These are phyloP conservation scores for Tulasnella calospora DNA, from an alignment of 768 basidiomycete species.

Conservation along the genomic window DNA sequence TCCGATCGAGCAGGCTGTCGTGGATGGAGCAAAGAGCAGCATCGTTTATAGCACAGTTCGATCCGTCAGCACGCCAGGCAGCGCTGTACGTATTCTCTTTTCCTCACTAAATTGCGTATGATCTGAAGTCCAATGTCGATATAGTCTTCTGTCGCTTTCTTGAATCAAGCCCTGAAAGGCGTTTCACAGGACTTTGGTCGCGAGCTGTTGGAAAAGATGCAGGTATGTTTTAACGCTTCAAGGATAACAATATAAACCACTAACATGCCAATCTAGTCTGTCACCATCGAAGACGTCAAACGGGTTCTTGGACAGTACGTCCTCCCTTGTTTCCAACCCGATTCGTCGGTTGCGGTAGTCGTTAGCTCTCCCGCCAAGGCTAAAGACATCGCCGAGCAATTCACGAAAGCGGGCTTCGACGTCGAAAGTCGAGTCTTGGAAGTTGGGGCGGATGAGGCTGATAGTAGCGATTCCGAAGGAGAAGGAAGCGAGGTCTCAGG, in stretches of 20 bases:
- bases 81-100: slow-evolving; percentile 57
- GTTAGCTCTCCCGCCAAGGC: slow-evolving; percentile 79
- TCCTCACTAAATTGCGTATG: not conserved
- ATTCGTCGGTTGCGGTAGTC: slow-evolving; percentile 70
- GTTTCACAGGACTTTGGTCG: slow-evolving; percentile 69
- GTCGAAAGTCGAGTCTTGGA: slow-evolving; percentile 65
- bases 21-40: slow-evolving; percentile 89
- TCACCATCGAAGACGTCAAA: slow-evolving; percentile 75
- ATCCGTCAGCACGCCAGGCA: slow-evolving; percentile 75
- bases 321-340: slow-evolving; percentile 75
- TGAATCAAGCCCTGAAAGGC: slow-evolving; percentile 86
- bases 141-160: slow-evolving; percentile 76
- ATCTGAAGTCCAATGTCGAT: not conserved
- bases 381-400: slow-evolving; percentile 59
- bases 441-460: slow-evolving; percentile 33
- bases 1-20: slow-evolving; percentile 65
- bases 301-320: slow-evolving; percentile 65
- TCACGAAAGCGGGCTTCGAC: slow-evolving; percentile 66
- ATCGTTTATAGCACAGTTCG: slow-evolving; percentile 81
- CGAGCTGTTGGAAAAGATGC: slow-evolving; percentile 70
- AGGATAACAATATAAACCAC: not conserved
- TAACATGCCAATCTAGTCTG: slow-evolving; percentile 40
- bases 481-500: not conserved
- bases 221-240: slow-evolving; percentile 30
- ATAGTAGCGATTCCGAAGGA: slow-evolving; percentile 3